phyloP scores from a whole-genome alignment of 371 early-diverging fungal species.

The Chytridium lagenaria region DNA sequence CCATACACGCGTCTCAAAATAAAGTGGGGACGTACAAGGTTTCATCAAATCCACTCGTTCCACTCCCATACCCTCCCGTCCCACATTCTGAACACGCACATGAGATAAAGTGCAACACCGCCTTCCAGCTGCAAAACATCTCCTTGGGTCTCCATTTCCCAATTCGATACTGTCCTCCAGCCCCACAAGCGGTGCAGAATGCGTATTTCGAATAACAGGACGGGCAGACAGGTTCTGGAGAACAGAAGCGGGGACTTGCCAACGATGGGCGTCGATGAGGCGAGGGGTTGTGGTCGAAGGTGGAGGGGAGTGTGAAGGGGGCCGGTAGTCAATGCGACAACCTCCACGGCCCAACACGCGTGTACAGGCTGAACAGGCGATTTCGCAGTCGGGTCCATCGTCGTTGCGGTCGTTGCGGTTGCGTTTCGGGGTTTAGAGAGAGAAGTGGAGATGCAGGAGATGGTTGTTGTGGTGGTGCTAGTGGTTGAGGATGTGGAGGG shows the following conservation, averaged over 20 bases:
- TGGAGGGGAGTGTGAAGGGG: not conserved
- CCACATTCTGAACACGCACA: constrained; percentile 25
- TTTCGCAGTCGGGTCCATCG: constrained; percentile 9
- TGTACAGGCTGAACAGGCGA: not conserved
- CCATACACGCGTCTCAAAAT: constrained; percentile 12
- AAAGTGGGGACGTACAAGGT: not conserved
- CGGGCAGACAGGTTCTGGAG: constrained; percentile 25
- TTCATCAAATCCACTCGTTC: not conserved
- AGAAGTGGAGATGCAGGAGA: not conserved
- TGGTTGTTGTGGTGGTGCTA: not conserved
- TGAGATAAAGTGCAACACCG: constrained; percentile 27
- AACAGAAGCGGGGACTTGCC: not conserved
- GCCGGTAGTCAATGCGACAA: not conserved
- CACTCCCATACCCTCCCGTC: constrained; percentile 13
- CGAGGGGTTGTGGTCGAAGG: too few species aligned
- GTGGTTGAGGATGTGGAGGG: not conserved
- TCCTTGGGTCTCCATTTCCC: constrained; percentile 43
- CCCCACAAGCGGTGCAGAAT: constrained; percentile 43
- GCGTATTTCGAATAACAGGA: constrained; percentile 27
- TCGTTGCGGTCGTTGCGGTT: not conserved
- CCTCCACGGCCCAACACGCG: constrained; percentile 8
- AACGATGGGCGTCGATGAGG: not conserved
- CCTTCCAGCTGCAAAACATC: constrained; percentile 28
- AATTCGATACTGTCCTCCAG: constrained; percentile 41
- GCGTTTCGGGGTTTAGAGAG: constrained; percentile 6